Evolutionary conservation across 2,329 filamentous ascomycete genomes (phyloP), one percentile per base, ranked within the genome.

Genomic region (Colletotrichum musae): DNA sequence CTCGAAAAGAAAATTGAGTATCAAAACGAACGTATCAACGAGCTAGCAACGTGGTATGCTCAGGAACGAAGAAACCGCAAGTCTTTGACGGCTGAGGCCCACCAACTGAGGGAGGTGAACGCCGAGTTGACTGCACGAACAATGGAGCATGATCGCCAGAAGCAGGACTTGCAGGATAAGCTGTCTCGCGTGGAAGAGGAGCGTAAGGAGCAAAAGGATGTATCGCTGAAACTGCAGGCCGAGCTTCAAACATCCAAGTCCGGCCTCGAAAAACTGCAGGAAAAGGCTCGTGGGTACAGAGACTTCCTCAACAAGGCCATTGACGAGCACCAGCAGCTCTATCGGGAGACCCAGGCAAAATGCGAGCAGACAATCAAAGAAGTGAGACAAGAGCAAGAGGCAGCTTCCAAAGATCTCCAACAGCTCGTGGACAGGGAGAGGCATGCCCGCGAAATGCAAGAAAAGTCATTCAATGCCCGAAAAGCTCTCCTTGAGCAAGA

Each of bases 321-420:
- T 9, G 69, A 72, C 2, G 85, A 88, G 66, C 85, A 88, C 32
- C 83, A 87, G 64, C 73, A 73, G 5, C 76, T 87, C 1, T 86
- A 79, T 71, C 73, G 69, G 4, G 75, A 76, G 47, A 77, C 79
- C 9, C 79, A 76, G 50, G 60, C 75, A 2, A 76, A 76, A 50
- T 81, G 79, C 59, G 68, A 82, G 16, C 70, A 80, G 2, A 73
- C 78, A 0, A 77, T 81, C 12, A 69, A 76, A 1, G 73, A 83
- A 28, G 64, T 86, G 5, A 76, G 75, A 18, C 72, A 75, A 10
- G 78, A 83, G 24, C 70, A 70, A 12, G 75, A 76, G 3, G 70
- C 70, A n/a, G 36, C 32, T 6, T 18, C 10, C 13, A 28, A 72
- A 36, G 79, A 79, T 45, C 71, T 80, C 48, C 32, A 58, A 21